phyloP scores from a whole-genome alignment of 345 rosid genomes.

The Lenwebbia sp. region DNA sequence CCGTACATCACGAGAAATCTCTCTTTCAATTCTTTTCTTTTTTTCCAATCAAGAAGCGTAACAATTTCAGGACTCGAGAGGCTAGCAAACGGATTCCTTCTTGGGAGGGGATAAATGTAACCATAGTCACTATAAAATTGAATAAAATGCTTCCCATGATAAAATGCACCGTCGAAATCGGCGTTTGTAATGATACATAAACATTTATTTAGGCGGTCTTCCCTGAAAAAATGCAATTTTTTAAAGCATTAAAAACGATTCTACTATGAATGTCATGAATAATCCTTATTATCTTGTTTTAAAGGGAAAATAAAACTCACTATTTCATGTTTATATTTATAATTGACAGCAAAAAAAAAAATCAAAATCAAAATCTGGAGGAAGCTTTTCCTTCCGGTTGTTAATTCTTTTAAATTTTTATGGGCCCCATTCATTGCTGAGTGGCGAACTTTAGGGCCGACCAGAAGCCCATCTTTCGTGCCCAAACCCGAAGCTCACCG shows the following conservation, averaged over 20 bases:
- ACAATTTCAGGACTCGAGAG: neutral
- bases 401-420: neutral
- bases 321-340: neutral
- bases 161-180: accelerated
- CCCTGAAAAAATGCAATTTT: neutral
- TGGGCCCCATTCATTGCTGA: neutral
- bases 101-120: neutral
- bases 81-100: neutral
- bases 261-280: neutral
- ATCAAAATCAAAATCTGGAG: neutral
- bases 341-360: neutral
- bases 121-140: neutral
- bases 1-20: neutral
- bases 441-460: neutral
- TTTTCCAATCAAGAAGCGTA: neutral
- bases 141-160: neutral
- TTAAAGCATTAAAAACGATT: neutral
- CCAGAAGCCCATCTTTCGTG: neutral
- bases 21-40: neutral
- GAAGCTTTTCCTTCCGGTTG: neutral
- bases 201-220: neutral
- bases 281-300: neutral
- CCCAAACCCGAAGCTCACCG: neutral
- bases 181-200: no score
- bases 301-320: neutral